Percentiles rank a stretch among this genome's conserved stretches.
phyloP scores from a whole-genome alignment of 2,329 filamentous ascomycete genomes.

The Aspergillus ibericus region DNA sequence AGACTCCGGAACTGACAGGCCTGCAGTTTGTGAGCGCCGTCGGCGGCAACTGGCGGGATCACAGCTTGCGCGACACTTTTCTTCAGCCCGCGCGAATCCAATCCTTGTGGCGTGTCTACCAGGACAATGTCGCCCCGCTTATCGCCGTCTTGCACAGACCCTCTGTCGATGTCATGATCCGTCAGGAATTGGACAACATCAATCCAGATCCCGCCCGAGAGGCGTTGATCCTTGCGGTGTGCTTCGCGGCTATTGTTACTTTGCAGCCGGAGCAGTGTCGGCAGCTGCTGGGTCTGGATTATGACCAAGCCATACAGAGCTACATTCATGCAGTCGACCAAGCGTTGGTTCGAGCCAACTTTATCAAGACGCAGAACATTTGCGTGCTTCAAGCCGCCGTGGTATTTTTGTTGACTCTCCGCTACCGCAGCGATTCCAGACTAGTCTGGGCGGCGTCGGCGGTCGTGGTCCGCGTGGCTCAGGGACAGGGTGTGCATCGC shows the following conservation, averaged over 20 bases:
- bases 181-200: background rate
- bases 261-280: constrained; percentile 12
- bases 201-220: background rate
- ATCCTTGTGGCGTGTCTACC: constrained; percentile 19
- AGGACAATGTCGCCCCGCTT: constrained; percentile 22
- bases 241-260: constrained; percentile 19
- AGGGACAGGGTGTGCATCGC: constrained; percentile 12
- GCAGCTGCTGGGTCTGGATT: constrained; percentile 3
- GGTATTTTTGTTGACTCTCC: constrained; percentile 18
- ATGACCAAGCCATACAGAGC: constrained; percentile 2
- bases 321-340: constrained; percentile 11
- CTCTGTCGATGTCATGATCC: constrained; percentile 7
- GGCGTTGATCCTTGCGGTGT: constrained; percentile 15
- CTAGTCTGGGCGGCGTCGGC: constrained; percentile 7
- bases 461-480: constrained; percentile 8
- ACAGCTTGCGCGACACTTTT: background rate
- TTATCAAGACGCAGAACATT: constrained; percentile 14
- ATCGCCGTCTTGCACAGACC: constrained; percentile 19
- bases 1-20: background rate
- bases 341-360: constrained; percentile 14
- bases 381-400: constrained; percentile 20
- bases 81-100: constrained; percentile 5
- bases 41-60: background rate
- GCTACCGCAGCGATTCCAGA: constrained; percentile 9
- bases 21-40: background rate